Base-by-base conservation (phyloP, 768 basidiomycete genomes). In the Tephrocybe sp. region DNA sequence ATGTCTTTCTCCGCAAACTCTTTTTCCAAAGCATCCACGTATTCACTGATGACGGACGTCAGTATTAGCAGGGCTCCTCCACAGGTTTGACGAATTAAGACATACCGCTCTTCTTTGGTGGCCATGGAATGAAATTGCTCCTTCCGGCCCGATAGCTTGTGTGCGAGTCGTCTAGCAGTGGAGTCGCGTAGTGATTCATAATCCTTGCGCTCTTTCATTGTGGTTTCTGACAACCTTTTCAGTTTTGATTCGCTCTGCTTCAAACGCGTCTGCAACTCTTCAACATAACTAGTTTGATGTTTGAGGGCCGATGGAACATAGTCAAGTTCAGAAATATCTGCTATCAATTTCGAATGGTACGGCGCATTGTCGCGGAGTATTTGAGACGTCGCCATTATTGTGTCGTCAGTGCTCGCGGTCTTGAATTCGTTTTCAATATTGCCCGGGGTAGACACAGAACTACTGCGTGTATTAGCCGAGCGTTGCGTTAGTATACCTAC, bases 51-150 rank as follows among this genome's bases (percentile, higher is more conserved):
- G 36, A 24, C 24, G 38, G 34, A 50, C 15, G 24, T 42, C 25
- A 37, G 16, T 19, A 6, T 25, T 25, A 15, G n/a, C 23, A 15
- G 15, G 13, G 19, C 21, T 36, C 36, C 13, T 3, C 22, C 16
- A n/a, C n/a, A n/a, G 13, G n/a, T 9, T n/a, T 22, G 11, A 15
- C 13, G 13, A 47, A 19, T 6, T 37, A 34, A 18, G 31, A 57
- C 65, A 21, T 50, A 76, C 76, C 67, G 58, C 56, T 78, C 76
- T 55, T 76, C 76, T 50, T 77, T 74, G 31, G 62, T 69, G 43
- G 65, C 71, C 59, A 60, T 72, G 13, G 68, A 72, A 38, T 69
- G 68, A 54, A 65, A 76, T 53, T 73, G 68, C 36, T 72, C 72
- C 52, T 63, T 69, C 50, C 69, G 67, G 3, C 76, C 75, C 3